Conservation (phyloP, 176 grass and related monocot genomes). For the Carex littledalei region DNA sequence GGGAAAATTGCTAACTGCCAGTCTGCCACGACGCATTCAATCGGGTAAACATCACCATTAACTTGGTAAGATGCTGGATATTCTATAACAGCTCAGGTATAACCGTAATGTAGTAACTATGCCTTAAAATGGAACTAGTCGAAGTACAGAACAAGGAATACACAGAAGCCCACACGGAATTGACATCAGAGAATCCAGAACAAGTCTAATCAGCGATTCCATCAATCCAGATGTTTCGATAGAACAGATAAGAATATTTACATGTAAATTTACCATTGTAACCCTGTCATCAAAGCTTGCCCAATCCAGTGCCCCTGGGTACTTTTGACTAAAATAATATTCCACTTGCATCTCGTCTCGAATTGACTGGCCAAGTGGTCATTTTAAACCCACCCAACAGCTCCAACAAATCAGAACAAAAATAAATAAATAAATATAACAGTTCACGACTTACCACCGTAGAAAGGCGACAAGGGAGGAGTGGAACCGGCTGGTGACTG, state of each 20-base stretch:
- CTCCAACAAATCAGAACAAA: not conserved
- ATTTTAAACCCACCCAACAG: not conserved
- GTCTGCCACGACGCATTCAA: not conserved
- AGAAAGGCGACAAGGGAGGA: constrained; percentile 73
- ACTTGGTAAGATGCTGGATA: no score
- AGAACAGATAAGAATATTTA: not conserved
- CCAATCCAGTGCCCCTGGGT: not conserved
- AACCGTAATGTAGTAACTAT: not conserved
- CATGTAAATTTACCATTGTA: constrained; percentile 1
- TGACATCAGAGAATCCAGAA: not conserved
- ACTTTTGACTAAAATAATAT: constrained; percentile 15
- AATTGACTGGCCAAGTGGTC: constrained; percentile 1
- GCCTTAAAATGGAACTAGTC: not conserved
- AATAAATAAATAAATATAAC: not conserved
- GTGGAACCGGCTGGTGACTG: constrained; percentile 52
- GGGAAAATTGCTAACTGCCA: not conserved
- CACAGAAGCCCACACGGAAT: not conserved
- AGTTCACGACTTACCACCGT: constrained; percentile 33
- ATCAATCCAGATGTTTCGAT: constrained; percentile 10
- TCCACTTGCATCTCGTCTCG: not conserved
- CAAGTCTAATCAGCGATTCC: not conserved
- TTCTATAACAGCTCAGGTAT: not conserved
- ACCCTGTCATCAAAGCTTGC: not conserved
- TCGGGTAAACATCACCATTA: not conserved
- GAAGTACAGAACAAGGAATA: not conserved